Conservation (phyloP, 768 basidiomycete species). For the Podaxis mareebaensis region DNA sequence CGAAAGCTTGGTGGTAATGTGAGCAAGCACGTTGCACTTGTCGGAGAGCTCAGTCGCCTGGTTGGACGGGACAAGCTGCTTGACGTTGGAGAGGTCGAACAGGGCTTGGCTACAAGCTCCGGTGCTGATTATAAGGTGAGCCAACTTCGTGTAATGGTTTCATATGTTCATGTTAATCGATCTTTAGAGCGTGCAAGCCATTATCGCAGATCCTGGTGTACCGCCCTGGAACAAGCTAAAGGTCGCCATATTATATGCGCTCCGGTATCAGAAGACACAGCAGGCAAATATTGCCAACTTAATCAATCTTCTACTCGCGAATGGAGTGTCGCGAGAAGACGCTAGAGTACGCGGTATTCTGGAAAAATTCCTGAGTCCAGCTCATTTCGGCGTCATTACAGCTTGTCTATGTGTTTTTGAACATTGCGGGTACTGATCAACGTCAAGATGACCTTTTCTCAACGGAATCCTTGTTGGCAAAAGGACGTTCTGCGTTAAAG, state of each 20-base stretch:
- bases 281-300: slow-evolving; percentile 79
- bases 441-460: slow-evolving; percentile 97
- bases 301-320: slow-evolving; percentile 71
- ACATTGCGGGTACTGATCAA: slow-evolving; percentile 93
- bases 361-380: slow-evolving; percentile 4
- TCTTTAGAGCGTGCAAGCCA: slow-evolving; percentile 74
- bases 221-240: slow-evolving; percentile 84
- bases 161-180: not conserved
- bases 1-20: slow-evolving; percentile 96
- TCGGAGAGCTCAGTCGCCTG: slow-evolving; percentile 91
- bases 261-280: slow-evolving; percentile 92
- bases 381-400: slow-evolving; percentile 31
- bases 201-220: slow-evolving; percentile 68
- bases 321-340: slow-evolving; percentile 77
- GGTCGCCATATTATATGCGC: slow-evolving; percentile 86
- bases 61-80: slow-evolving; percentile 85
- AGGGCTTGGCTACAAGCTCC: slow-evolving; percentile 90
- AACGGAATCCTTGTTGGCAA: slow-evolving; percentile 90
- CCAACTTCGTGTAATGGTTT: not conserved
- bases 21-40: slow-evolving; percentile 96
- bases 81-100: slow-evolving; percentile 93
- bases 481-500: slow-evolving; percentile 92
- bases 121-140: slow-evolving; percentile 85
- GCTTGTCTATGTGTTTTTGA: slow-evolving; percentile 92
- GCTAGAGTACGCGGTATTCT: slow-evolving; percentile 50